Conservation (phyloP, 169 alveolate genomes). For the Amoebophrya sp. region DNA sequence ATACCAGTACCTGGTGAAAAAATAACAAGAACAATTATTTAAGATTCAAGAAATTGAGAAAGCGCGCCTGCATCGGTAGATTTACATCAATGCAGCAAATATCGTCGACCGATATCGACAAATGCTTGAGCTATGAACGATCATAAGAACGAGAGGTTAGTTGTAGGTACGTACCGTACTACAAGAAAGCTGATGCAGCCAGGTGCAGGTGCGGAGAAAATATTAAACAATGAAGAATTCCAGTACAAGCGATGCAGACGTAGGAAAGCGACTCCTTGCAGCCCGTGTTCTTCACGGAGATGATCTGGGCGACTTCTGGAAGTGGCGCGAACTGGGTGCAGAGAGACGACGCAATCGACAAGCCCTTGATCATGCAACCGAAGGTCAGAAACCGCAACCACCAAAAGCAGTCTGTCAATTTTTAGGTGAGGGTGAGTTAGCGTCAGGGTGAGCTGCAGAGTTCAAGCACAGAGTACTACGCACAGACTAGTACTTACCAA, state of each 20-base stretch:
- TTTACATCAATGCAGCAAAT: background rate
- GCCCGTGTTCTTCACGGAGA: background rate
- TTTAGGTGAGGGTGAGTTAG: background rate
- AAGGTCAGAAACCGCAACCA: background rate
- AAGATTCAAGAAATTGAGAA: background rate
- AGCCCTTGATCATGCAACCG: background rate
- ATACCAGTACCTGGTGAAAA: background rate
- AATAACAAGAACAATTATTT: background rate
- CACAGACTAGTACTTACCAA: background rate
- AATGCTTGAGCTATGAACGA: background rate
- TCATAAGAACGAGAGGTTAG: background rate
- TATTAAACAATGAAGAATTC: no score
- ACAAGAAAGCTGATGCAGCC: background rate
- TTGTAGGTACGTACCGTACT: background rate
- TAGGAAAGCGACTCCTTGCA: background rate
- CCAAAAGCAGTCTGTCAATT: background rate
- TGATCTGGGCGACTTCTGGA: background rate
- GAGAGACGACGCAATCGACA: background rate
- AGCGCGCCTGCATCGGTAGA: background rate
- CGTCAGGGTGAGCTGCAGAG: background rate
- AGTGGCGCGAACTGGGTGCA: background rate
- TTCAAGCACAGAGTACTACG: background rate
- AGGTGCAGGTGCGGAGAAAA: background rate
- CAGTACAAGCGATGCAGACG: background rate
- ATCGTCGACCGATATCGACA: background rate